Conservation (phyloP, 352 stramenopile species). For the Blastocystis sp. region DNA sequence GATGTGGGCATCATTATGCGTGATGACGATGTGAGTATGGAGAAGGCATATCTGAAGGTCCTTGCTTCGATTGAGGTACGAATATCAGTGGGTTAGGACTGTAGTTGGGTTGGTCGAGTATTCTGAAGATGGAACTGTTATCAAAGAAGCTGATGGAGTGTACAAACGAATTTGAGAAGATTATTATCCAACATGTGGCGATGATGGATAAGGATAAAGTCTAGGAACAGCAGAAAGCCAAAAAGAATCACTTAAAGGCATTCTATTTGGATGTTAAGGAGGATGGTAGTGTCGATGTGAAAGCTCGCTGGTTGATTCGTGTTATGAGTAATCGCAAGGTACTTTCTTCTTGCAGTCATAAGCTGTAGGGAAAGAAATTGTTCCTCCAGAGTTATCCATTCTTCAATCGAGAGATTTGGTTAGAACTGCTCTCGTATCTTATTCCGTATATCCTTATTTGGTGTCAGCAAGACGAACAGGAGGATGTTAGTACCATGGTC, state of each 20-base stretch:
- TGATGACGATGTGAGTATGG: neutral
- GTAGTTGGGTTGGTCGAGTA: neutral
- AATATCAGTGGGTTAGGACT: neutral
- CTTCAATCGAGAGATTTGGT: slow-evolving; percentile 8
- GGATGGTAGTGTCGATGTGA: neutral
- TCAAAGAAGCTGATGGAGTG: neutral
- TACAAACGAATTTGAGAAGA: neutral
- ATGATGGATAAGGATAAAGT: neutral
- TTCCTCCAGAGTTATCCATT: neutral
- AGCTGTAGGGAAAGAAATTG: slow-evolving; percentile 37
- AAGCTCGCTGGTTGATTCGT: neutral
- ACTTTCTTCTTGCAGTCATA: too few relatives aligned
- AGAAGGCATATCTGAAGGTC: neutral
- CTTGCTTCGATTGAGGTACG: neutral
- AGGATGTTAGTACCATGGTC: neutral
- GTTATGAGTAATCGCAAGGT: neutral
- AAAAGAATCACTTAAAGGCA: neutral
- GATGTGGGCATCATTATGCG: neutral
- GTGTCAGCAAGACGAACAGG: neutral
- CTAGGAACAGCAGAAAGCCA: neutral
- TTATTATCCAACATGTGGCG: neutral
- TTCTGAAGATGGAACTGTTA: slow-evolving; percentile 38
- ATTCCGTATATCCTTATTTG: slow-evolving; percentile 43
- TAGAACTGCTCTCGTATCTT: neutral
- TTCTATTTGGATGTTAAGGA: slow-evolving; percentile 1